Evolutionary conservation across 441 rosid species (phyloP).

Genomic region (Isatis lusitanica): DNA sequence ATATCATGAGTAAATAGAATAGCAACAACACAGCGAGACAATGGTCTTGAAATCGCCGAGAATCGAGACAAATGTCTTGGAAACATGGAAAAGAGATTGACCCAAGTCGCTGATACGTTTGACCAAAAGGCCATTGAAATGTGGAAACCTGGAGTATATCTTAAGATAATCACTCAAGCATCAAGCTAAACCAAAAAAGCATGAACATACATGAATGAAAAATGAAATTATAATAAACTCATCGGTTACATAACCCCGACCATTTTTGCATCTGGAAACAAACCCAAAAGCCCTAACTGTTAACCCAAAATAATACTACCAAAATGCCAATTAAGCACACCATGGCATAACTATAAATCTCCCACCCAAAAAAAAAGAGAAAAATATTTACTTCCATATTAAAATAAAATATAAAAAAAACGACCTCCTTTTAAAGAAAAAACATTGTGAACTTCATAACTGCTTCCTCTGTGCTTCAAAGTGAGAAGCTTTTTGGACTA

Average conservation of each 20-base stretch:
- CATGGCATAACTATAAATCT: conserved; percentile 18
- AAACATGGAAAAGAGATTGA: conserved; percentile 24
- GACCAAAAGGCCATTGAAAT: conserved; percentile 18
- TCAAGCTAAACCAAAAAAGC: not conserved
- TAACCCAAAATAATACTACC: conserved; percentile 18
- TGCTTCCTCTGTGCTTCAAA: conserved; percentile 21
- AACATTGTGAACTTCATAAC: not conserved
- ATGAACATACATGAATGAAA: not conserved
- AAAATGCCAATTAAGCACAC: conserved; percentile 34
- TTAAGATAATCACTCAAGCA: not conserved
- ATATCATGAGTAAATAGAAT: not conserved
- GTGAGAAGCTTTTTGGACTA: conserved; percentile 9
- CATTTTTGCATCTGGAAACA: conserved; percentile 2
- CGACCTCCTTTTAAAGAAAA: not conserved
- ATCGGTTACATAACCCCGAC: conserved; percentile 27
- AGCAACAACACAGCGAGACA: conserved; percentile 17
- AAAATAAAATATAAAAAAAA: not conserved
- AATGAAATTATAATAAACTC: conserved; percentile 12
- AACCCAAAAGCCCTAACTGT: conserved; percentile 17
- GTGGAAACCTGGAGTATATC: not conserved
- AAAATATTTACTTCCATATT: conserved; percentile 27
- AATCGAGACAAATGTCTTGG: conserved; percentile 27
- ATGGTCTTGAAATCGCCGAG: conserved; percentile 28
- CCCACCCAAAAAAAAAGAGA: not conserved
- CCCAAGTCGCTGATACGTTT: conserved; percentile 21